phyloP scores from a whole-genome alignment of 2,329 filamentous ascomycete genomes.

The Camptophora hylomeconis region DNA sequence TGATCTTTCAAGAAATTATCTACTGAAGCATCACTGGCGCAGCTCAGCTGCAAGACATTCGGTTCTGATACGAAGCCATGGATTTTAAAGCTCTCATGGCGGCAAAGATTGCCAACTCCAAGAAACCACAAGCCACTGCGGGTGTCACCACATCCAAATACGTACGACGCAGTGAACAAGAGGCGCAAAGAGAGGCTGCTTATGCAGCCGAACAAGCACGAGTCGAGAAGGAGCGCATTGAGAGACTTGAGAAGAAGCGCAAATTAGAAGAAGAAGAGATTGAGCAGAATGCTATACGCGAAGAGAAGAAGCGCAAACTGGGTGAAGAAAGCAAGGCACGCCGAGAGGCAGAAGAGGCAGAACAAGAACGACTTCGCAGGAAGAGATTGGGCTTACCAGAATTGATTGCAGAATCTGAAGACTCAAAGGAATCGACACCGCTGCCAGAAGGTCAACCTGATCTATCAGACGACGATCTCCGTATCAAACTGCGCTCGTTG shows the following conservation, averaged over 20 bases:
- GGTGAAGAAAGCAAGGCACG: constrained; percentile 65
- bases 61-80: constrained; percentile 51
- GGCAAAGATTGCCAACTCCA: constrained; percentile 77
- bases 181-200: constrained; percentile 64
- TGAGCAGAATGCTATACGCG: constrained; percentile 52
- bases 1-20: too few relatives aligned
- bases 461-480: constrained; percentile 45
- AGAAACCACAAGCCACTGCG: constrained; percentile 32
- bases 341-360: constrained; percentile 59
- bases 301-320: constrained; percentile 69
- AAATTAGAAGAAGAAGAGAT: constrained; percentile 79
- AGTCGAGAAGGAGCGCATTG: constrained; percentile 57
- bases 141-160: constrained; percentile 45
- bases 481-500: constrained; percentile 53
- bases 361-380: constrained; percentile 58
- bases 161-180: constrained; percentile 70
- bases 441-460: constrained; percentile 11
- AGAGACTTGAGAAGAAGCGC: constrained; percentile 63
- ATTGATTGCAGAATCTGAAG: constrained; percentile 39
- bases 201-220: constrained; percentile 73
- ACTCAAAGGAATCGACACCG: constrained; percentile 26
- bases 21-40: too few relatives aligned
- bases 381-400: constrained; percentile 73
- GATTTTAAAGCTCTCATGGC: constrained; percentile 92
- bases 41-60: too few relatives aligned